These are phyloP conservation scores for Coniochaeta hoffmannii DNA, from an alignment of 2,329 filamentous ascomycete genomes.

Conservation along the genomic window DNA sequence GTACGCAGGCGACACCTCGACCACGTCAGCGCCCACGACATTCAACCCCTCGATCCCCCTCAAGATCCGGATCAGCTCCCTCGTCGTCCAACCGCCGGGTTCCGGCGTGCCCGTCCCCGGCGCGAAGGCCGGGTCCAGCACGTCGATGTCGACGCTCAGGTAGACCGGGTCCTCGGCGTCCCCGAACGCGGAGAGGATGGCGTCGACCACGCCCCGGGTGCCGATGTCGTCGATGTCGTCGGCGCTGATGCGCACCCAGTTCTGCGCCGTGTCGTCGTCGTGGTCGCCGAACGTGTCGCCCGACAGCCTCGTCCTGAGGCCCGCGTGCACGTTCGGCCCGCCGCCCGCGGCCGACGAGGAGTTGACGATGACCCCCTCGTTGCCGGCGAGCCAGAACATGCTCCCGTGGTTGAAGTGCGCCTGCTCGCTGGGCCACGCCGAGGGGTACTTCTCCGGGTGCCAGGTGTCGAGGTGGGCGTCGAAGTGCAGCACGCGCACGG, in stretches of 20 bases:
- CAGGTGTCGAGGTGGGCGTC: constrained; percentile 67
- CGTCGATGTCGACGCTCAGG: constrained; percentile 72
- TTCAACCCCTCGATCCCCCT: constrained; percentile 65
- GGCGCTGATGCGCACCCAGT: constrained; percentile 49
- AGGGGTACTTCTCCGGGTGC: constrained; percentile 45
- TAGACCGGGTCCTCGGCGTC: constrained; percentile 47
- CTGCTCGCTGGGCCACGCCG: neutral
- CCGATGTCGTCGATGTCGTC: constrained; percentile 67
- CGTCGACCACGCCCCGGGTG: constrained; percentile 52
- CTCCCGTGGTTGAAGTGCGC: constrained; percentile 51
- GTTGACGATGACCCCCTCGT: constrained; percentile 52
- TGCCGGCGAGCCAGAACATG: constrained; percentile 54
- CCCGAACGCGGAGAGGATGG: constrained; percentile 50
- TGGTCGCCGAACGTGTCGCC: constrained; percentile 39
- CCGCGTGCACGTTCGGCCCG: constrained; percentile 43
- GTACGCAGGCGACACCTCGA: constrained; percentile 73
- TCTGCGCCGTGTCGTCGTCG: constrained; percentile 48
- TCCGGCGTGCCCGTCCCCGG: constrained; percentile 68
- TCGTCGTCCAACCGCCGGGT: constrained; percentile 72
- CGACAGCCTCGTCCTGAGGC: constrained; percentile 46
- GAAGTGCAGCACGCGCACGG: constrained; percentile 58
- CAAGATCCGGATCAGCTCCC: constrained; percentile 68
- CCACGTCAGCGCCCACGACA: constrained; percentile 70
- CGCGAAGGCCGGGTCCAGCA: constrained; percentile 62
- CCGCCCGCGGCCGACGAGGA: constrained; percentile 29